Conservation (phyloP, 129 eudicot species). For the Helianthus annuus region HanXRQr2.0-SUNRISE NC_035437.2:147413758-147414257, state of each 20-base stretch:
- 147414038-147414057: neutral
- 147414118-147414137: slow-evolving; percentile 30
- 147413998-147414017: slow-evolving; percentile 18
- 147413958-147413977: slow-evolving; percentile 26
- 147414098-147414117: neutral
- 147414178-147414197: slow-evolving; percentile 22
- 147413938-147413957: slow-evolving; percentile 29
- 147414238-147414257: slow-evolving; percentile 31
- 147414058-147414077: neutral
- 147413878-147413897: slow-evolving; percentile 14
- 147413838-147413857: slow-evolving; percentile 18
- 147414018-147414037: slow-evolving; percentile 20
- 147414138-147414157: slow-evolving; percentile 18
- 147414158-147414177: slow-evolving; percentile 15
- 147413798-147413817: slow-evolving; percentile 15
- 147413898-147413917: slow-evolving; percentile 29
- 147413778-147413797: slow-evolving; percentile 5
- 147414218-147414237: slow-evolving; percentile 30
- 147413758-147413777: neutral
- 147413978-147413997: slow-evolving; percentile 15
- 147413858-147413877: slow-evolving; percentile 20
- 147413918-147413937: slow-evolving; percentile 22
- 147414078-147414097: neutral
- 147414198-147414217: slow-evolving; percentile 13
- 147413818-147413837: slow-evolving; percentile 16